These are phyloP conservation scores for Trypanosoma melophagium DNA, from an alignment of 208 protist genomes.

Conservation along the genomic window DNA sequence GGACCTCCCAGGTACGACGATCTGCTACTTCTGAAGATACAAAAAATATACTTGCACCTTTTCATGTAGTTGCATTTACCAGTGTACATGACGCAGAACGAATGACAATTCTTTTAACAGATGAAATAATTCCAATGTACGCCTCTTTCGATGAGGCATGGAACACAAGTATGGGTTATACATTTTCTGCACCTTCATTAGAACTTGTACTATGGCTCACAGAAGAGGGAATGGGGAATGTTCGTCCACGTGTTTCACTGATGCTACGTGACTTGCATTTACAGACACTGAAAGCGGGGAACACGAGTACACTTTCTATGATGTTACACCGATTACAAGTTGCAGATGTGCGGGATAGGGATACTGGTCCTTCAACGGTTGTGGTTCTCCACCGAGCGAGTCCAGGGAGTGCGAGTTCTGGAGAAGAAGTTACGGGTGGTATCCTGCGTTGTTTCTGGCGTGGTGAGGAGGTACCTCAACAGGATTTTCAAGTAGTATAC, in stretches of 20 bases:
- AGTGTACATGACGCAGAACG: slow-evolving; percentile 49
- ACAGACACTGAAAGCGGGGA: slow-evolving; percentile 48
- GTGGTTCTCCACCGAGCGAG: slow-evolving; percentile 60
- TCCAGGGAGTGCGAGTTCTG: slow-evolving; percentile 5
- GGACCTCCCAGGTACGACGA: slow-evolving; percentile 57
- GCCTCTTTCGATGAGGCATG: slow-evolving; percentile 40
- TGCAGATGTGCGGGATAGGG: slow-evolving; percentile 44
- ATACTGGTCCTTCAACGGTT: no score
- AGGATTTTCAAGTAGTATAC: slow-evolving; percentile 36
- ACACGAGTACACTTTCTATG: slow-evolving; percentile 48
- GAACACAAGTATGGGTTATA: slow-evolving; percentile 39
- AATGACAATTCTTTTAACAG: slow-evolving; percentile 62
- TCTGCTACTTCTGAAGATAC: slow-evolving; percentile 26
- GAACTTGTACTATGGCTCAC: slow-evolving; percentile 40
- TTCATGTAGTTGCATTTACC: slow-evolving; percentile 62
- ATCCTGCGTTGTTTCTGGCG: slow-evolving; percentile 9
- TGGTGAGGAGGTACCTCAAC: slow-evolving; percentile 15
- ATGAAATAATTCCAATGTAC: slow-evolving; percentile 44
- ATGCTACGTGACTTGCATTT: slow-evolving; percentile 50
- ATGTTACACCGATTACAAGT: slow-evolving; percentile 64
- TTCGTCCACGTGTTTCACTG: slow-evolving; percentile 37
- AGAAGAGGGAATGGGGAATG: slow-evolving; percentile 8
- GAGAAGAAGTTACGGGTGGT: neutral
- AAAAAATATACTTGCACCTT: slow-evolving; percentile 26
- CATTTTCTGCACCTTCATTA: slow-evolving; percentile 44